These are phyloP conservation scores for Solanum tacnaense DNA, from an alignment of 257 asterid genomes.

Conservation along the genomic window DNA sequence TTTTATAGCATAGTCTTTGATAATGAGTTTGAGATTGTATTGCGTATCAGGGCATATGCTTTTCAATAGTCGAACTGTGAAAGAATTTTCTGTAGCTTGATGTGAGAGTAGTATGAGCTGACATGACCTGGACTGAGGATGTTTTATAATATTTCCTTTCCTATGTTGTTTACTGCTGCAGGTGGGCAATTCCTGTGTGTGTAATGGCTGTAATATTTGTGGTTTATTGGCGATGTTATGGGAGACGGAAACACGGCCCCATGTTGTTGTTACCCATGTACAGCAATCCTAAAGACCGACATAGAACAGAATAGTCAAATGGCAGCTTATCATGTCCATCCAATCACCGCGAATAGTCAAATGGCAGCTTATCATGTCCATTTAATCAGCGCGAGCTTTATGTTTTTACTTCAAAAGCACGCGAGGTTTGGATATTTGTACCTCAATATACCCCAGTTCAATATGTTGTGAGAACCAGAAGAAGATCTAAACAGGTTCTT, in stretches of 20 bases:
- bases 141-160: not conserved
- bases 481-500: not conserved
- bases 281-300: slow-evolving; percentile 55
- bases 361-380: not conserved
- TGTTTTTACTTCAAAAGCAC: not conserved
- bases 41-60: not conserved
- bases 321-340: not conserved
- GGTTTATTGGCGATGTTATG: slow-evolving; percentile 83
- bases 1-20: not conserved
- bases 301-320: slow-evolving; percentile 66
- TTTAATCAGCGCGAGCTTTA: not conserved
- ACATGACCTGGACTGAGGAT: not conserved
- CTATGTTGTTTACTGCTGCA: slow-evolving; percentile 20
- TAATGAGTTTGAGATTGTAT: not conserved
- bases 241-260: slow-evolving; percentile 59
- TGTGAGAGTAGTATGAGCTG: not conserved
- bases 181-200: slow-evolving; percentile 87
- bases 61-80: not conserved
- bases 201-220: slow-evolving; percentile 33
- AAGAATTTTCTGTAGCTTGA: not conserved
- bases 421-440: not conserved
- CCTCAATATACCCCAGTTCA: not conserved
- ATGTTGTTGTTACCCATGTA: slow-evolving; percentile 65
- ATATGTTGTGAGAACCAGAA: not conserved
- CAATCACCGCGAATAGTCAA: not conserved